phyloP scores from a whole-genome alignment of 176 grass and related monocot species.

The Triticum turgidum region DNA sequence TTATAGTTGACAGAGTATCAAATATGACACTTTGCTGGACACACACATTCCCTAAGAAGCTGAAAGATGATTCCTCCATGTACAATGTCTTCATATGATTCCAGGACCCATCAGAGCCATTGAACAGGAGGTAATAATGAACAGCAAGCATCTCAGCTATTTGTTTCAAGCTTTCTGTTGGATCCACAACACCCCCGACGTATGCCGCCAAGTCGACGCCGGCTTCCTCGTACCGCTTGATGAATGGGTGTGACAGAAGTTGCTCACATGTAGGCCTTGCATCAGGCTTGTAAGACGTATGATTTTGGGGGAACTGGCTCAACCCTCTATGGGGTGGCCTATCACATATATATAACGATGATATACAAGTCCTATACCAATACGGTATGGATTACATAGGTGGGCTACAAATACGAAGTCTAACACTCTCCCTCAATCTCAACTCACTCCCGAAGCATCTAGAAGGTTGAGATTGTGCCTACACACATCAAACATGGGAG shows the following conservation, averaged over 20 bases:
- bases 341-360: too few relatives aligned
- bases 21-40: constrained; percentile 60
- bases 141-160: constrained; percentile 92
- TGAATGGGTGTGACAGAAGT: constrained; percentile 83
- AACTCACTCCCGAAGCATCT: too few relatives aligned
- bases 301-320: too few relatives aligned
- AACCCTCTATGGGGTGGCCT: too few relatives aligned
- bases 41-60: constrained; percentile 63
- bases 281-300: not conserved
- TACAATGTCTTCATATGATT: constrained; percentile 82
- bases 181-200: constrained; percentile 69
- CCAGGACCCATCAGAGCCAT: constrained; percentile 77
- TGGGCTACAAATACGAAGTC: too few relatives aligned
- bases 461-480: too few relatives aligned
- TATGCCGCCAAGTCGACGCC: constrained; percentile 71
- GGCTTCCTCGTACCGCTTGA: constrained; percentile 58
- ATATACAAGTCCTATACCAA: too few relatives aligned
- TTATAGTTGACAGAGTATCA: constrained; percentile 64
- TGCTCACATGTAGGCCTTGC: constrained; percentile 71
- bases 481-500: too few relatives aligned
- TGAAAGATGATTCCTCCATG: constrained; percentile 69
- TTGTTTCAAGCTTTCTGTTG: constrained; percentile 73
- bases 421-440: too few relatives aligned
- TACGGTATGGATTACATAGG: too few relatives aligned
- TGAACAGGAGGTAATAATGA: constrained; percentile 96